Evolutionary conservation across 2,329 filamentous ascomycete genomes (phyloP).

Genomic region (Pseudogymnoascus sp.): DNA sequence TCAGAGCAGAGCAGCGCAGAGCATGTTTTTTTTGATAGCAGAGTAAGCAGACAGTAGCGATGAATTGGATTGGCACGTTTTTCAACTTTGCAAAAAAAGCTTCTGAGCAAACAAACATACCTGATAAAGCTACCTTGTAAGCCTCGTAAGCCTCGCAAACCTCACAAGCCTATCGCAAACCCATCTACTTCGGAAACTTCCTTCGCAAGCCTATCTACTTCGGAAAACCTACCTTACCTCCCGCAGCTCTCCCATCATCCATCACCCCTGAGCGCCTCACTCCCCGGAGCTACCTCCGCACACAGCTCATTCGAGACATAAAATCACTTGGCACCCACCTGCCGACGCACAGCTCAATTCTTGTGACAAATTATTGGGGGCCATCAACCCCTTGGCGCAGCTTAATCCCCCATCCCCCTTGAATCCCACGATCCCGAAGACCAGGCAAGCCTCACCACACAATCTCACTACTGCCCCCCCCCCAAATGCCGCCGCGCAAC

Average conservation of each 20-base stretch:
- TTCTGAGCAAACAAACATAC: too few relatives aligned
- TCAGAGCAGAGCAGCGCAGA: neutral
- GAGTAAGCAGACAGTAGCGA: neutral
- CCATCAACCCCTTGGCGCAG: neutral
- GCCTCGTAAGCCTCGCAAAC: neutral
- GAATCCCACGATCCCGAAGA: neutral
- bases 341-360: neutral
- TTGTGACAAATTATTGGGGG: neutral
- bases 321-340: neutral
- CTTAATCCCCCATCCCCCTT: neutral
- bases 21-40: neutral
- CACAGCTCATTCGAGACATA: neutral
- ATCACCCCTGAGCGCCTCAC: neutral
- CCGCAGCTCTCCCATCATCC: neutral
- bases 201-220: neutral
- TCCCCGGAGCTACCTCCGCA: neutral
- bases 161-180: neutral
- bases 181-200: neutral
- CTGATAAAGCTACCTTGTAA: too few relatives aligned
- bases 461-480: neutral
- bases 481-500: neutral
- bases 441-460: neutral
- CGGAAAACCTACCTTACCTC: neutral
- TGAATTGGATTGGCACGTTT: neutral
- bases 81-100: neutral